Evolutionary conservation across 1,139 yeast genomes (phyloP).

Genomic region (Saccharomyces hybrid): DNA sequence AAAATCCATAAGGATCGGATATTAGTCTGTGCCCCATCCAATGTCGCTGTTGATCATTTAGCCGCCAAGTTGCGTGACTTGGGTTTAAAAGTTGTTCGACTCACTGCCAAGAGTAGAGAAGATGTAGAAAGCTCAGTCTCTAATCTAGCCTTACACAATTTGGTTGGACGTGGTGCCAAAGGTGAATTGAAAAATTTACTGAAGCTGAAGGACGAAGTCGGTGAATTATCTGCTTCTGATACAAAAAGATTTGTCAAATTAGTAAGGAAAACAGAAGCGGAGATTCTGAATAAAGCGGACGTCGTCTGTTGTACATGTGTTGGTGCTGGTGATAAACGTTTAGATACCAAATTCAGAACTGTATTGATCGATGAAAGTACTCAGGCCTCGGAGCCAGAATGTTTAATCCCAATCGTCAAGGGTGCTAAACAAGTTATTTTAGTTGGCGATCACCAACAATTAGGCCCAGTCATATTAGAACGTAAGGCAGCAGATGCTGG

Average conservation of each 20-base stretch:
- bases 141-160: conserved; percentile 46
- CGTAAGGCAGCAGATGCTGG: conserved; percentile 82
- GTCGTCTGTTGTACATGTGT: conserved; percentile 89
- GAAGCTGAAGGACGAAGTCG: conserved; percentile 54
- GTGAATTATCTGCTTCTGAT: conserved; percentile 58
- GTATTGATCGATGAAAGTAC: conserved; percentile 89
- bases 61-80: conserved; percentile 59
- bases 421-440: conserved; percentile 85
- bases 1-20: conserved; percentile 51
- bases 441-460: conserved; percentile 93
- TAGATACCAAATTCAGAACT: conserved; percentile 54
- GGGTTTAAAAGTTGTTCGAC: conserved; percentile 69
- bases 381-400: conserved; percentile 90
- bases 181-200: conserved; percentile 54
- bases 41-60: conserved; percentile 89
- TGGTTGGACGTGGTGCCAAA: conserved; percentile 41
- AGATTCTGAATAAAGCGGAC: conserved; percentile 52
- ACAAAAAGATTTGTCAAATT: conserved; percentile 38
- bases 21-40: conserved; percentile 90
- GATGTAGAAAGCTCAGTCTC: conserved; percentile 61
- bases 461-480: conserved; percentile 84
- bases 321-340: conserved; percentile 75
- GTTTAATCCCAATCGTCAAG: conserved; percentile 77
- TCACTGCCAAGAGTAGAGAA: conserved; percentile 72
- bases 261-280: conserved; percentile 42